Evolutionary conservation across 73 alveolate genomes (phyloP), one percentile per base, ranked within the genome.

Genomic region (Paramecium octaurelia): DNA sequence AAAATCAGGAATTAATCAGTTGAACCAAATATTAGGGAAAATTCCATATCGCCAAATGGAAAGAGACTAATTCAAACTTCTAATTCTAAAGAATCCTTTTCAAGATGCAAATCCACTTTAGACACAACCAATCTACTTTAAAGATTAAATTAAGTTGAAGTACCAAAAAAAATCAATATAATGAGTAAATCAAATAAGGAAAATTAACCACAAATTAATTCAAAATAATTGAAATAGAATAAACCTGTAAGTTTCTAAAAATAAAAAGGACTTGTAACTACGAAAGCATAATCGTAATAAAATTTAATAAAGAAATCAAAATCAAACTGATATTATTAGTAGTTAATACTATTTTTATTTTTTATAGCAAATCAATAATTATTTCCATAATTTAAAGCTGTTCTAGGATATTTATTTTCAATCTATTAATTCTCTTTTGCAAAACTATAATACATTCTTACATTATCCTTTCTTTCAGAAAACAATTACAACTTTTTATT

Each of bases 141-240:
- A 12, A 80, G 38, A 80, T 80, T 80, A 35, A 80, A 80, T 80
- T 48, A 16, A 44, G 91, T 43, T 12, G 91, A 80, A n/a, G 84
- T 18, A 6, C 16, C 84, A 1, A 64, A 34, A 27, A 6, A 21
- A 14, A 64, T 31, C 16, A 64, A 34, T 27, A 12, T 9, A 27
- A 6, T 14, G 27, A 64, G 12, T 27, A 64, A 64, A 34, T 64
- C 84, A 64, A 24, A 64, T 34, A 64, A 64, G 31, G 84, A 64
- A 64, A 64, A 64, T 34, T 64, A 64, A 64, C 3, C 84, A 64
- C 14, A 64, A 11, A 16, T 11, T 6, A 34, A 4, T 24, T 11
- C 10, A 12, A 64, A 64, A 64, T 8, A 14, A 31, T 64, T 34
- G 48, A 64, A 64, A 64, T 34, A 46, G 3, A 59, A 10, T 29